These are phyloP conservation scores for Byssothecium circinans DNA, from an alignment of 2,329 filamentous ascomycete species.

Conservation along the genomic window DNA sequence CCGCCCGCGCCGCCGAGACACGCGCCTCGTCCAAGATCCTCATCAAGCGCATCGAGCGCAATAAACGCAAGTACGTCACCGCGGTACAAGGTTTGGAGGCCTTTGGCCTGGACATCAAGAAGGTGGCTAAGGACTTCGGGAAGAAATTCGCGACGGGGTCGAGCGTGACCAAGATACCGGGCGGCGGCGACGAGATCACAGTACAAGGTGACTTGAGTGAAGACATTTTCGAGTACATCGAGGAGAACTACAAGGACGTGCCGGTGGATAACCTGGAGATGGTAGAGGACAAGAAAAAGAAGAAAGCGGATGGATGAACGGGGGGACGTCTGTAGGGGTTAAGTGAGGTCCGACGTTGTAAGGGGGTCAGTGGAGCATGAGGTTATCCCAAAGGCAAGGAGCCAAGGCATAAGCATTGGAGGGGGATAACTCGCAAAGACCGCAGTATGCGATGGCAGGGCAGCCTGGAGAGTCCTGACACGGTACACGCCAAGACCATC, in stretches of 20 bases:
- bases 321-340: background rate
- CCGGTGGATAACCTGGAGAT: constrained; percentile 94
- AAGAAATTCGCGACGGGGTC: constrained; percentile 98
- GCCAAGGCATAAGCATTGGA: too few species aligned
- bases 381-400: background rate
- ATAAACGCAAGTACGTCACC: constrained; percentile 97
- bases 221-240: constrained; percentile 87
- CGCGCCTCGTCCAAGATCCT: constrained; percentile 80
- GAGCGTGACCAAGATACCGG: constrained; percentile 84
- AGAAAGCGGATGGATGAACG: constrained; percentile 59
- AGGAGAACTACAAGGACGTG: constrained; percentile 86
- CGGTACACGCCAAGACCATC: too few species aligned
- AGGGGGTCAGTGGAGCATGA: background rate
- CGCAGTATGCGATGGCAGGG: too few species aligned
- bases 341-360: background rate
- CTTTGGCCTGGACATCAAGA: constrained; percentile 91
- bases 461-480: too few species aligned
- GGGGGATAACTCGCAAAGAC: too few species aligned
- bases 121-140: constrained; percentile 92
- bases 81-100: constrained; percentile 87
- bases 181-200: constrained; percentile 91
- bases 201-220: constrained; percentile 96
- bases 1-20: constrained; percentile 79
- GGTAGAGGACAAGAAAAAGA: constrained; percentile 96
- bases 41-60: constrained; percentile 96